phyloP scores from a whole-genome alignment of 805 yeast species.

The Ogataea wickerhamii region DNA sequence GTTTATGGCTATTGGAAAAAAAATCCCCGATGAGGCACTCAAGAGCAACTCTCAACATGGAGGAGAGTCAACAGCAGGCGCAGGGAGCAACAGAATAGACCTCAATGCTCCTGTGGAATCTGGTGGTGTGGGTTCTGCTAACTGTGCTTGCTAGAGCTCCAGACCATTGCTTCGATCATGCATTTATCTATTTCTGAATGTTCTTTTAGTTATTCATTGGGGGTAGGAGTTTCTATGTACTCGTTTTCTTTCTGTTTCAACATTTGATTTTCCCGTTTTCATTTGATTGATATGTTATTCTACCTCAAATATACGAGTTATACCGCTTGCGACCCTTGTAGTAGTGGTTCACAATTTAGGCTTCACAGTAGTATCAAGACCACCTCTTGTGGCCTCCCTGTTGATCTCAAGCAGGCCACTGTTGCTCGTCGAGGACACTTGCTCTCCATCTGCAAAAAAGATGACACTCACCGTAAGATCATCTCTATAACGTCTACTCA shows the following conservation, averaged over 20 bases:
- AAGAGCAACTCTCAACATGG: constrained; percentile 15
- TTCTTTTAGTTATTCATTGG: constrained; percentile 2
- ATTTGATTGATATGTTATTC: not conserved
- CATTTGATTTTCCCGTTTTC: not conserved
- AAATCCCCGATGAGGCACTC: constrained; percentile 54
- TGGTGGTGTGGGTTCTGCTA: constrained; percentile 16
- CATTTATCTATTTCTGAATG: too few relatives aligned
- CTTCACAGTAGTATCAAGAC: constrained; percentile 37
- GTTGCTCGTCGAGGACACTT: constrained; percentile 36
- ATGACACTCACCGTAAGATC: constrained; percentile 95
- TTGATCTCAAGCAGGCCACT: constrained; percentile 54
- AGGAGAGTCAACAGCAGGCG: constrained; percentile 13
- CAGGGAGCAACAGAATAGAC: constrained; percentile 33
- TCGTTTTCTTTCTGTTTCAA: not conserved
- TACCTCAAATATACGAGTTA: not conserved
- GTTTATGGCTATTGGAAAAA: constrained; percentile 82
- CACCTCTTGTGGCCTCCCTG: constrained; percentile 56
- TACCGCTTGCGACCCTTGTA: not conserved
- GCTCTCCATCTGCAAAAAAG: constrained; percentile 67
- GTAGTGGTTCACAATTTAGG: constrained; percentile 39
- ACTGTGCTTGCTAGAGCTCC: constrained; percentile 33
- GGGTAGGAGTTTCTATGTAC: constrained; percentile 4
- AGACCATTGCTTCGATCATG: constrained; percentile 2
- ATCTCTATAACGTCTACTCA: constrained; percentile 89
- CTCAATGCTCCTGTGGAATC: constrained; percentile 33